These are phyloP conservation scores for Rhizopus stolonifer DNA, from an alignment of 371 early-diverging fungal genomes.

Conservation along the genomic window DNA sequence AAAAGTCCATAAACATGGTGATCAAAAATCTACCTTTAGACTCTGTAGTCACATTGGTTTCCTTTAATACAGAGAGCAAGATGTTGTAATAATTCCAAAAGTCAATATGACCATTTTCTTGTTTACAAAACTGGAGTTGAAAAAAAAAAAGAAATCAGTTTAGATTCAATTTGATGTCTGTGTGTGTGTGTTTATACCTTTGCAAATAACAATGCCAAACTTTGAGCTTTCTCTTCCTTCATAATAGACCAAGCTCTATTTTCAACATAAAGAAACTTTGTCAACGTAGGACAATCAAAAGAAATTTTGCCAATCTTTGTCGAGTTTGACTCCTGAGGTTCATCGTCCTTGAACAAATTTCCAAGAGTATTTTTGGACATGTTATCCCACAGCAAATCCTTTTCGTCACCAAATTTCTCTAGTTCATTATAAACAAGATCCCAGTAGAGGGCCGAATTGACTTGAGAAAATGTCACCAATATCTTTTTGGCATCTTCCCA, in stretches of 20 bases:
- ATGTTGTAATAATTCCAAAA: constrained; percentile 75
- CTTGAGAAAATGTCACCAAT: constrained; percentile 54
- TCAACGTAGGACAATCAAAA: constrained; percentile 59
- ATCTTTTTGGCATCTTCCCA: constrained; percentile 77
- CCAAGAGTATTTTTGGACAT: constrained; percentile 37
- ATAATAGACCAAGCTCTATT: constrained; percentile 42
- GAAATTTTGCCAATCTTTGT: constrained; percentile 54
- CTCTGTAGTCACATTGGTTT: constrained; percentile 70
- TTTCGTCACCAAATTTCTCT: constrained; percentile 58
- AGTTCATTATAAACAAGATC: constrained; percentile 57
- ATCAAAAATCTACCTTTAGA: constrained; percentile 69
- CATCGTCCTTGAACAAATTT: constrained; percentile 20
- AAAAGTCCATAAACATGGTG: constrained; percentile 73
- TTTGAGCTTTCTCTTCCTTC: constrained; percentile 30
- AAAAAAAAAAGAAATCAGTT: constrained; percentile 2
- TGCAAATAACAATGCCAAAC: constrained; percentile 48
- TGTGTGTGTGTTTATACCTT: constrained; percentile 16
- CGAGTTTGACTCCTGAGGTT: constrained; percentile 27
- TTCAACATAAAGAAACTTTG: constrained; percentile 37
- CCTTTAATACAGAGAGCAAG: constrained; percentile 67
- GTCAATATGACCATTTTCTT: constrained; percentile 62
- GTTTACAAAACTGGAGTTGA: constrained; percentile 37
- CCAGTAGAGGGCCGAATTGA: constrained; percentile 64
- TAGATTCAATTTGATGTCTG: not conserved
- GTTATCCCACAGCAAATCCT: constrained; percentile 54